Evolutionary conservation across 2,329 filamentous ascomycete species (phyloP), one percentile per base, ranked within the genome.

Genomic region (Xylariaceae sp.): DNA sequence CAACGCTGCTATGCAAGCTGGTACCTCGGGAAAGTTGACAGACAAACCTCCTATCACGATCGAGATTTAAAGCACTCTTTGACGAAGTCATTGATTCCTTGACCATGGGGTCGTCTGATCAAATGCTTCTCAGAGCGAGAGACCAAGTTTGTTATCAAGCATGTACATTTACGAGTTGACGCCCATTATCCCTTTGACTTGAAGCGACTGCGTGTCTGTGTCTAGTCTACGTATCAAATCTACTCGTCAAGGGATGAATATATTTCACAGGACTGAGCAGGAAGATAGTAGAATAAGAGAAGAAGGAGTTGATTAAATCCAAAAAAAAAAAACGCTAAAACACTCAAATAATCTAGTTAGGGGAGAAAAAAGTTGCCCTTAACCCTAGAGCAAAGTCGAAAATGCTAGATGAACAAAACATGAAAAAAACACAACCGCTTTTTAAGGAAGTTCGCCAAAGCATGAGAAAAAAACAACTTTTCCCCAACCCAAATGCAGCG

Each of bases 1-100:
- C 26, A 87, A 87, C 63, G 83, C 83, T 1, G 79, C 77, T 1
- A 82, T 85, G 65, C 82, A 84, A 76, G 73, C 81, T 61, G 79
- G 81, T 9, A 81, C 80, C 56, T 79, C 81, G 1, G 81, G 81
- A 2, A 78, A 74, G 59, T 68, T 82, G 36, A 77, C 75, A 24
- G 80, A 75, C 47, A 73, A 68, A 34, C 39, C 59, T 11, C 69
- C 71, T 16, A 56, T 73, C 28, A 69, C 68, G 6, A 57, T 73
- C 11, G 64, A 67, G 41, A 64, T 73, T n/a, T 52, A 29, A 33
- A 53, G 5, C 3, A 6, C 2, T 43, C 19, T 2, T 23, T 4
- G 6, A 11, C 3, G 2, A 9, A 26, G n/a, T 17, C 21, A n/a
- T n/a, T n/a, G n/a, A n/a, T n/a, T 29, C 8, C 8, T 1, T 16